Conservation (phyloP, 345 rosid species). For the Bruguiera sexangula region DNA sequence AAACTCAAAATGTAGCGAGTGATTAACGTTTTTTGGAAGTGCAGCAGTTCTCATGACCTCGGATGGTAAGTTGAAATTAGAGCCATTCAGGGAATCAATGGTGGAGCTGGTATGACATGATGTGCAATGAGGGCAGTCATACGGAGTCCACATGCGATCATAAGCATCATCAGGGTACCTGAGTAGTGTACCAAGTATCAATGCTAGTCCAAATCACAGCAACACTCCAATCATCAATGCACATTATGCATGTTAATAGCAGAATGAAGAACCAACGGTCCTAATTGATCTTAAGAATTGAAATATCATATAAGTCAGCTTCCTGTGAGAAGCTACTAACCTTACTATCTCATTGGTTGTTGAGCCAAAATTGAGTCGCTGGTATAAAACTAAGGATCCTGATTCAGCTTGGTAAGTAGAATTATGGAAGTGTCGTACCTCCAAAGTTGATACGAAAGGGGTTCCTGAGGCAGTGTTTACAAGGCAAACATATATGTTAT, state of each 20-base stretch:
- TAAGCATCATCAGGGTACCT: conserved; percentile 25
- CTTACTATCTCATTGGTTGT: conserved; percentile 20
- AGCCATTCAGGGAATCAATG: conserved; percentile 12
- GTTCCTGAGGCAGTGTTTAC: conserved; percentile 24
- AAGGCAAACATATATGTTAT: conserved; percentile 31
- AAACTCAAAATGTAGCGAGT: conserved; percentile 12
- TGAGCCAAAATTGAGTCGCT: conserved; percentile 33
- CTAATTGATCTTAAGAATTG: no score
- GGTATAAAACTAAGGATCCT: neutral
- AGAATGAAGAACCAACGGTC: no score
- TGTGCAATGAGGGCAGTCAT: conserved; percentile 7
- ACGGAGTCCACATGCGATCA: conserved; percentile 36
- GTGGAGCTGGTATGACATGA: neutral
- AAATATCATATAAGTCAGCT: no score
- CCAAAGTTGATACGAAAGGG: conserved; percentile 36
- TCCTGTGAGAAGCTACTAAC: conserved; percentile 2
- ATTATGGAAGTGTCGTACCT: conserved; percentile 30
- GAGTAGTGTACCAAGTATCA: neutral
- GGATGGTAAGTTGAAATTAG: conserved; percentile 23
- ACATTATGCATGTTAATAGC: no score
- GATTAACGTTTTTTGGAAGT: conserved; percentile 5
- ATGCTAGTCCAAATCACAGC: neutral
- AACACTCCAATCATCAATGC: no score
- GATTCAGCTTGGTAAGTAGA: conserved; percentile 9
- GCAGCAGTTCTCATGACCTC: conserved; percentile 31